Conservation (phyloP, 2,329 filamentous ascomycete species). For the Penicillium sp. region DNA sequence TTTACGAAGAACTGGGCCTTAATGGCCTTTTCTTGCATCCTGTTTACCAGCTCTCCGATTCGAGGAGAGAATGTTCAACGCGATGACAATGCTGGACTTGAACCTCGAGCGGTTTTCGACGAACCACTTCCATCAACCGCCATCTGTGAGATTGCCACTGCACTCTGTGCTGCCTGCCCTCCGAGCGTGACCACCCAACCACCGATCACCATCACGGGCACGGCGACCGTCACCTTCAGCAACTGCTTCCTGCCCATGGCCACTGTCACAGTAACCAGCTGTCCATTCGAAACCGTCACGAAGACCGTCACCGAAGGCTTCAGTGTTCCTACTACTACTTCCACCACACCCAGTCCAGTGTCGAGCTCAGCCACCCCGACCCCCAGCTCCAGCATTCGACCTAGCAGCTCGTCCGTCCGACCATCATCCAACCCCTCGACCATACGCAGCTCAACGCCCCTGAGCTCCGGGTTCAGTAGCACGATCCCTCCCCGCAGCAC, state of each 20-base stretch:
- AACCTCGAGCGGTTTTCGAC: not conserved
- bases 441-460: slow-evolving; percentile 7
- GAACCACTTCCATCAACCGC: not conserved
- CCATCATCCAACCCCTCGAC: not conserved
- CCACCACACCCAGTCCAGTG: not conserved
- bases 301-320: not conserved
- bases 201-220: not conserved
- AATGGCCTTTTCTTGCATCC: slow-evolving; percentile 19
- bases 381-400: not conserved
- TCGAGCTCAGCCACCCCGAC: not conserved
- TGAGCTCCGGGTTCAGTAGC: not conserved
- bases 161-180: slow-evolving; percentile 19
- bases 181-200: not conserved
- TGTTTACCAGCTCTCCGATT: slow-evolving; percentile 18
- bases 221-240: not conserved
- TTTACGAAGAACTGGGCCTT: slow-evolving; percentile 22
- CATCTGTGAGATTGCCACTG: slow-evolving; percentile 14
- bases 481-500: not conserved
- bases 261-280: slow-evolving; percentile 11
- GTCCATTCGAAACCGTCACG: not conserved
- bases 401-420: not conserved
- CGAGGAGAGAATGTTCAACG: slow-evolving; percentile 8
- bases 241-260: not conserved
- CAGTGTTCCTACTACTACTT: not conserved
- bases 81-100: slow-evolving; percentile 3